Evolutionary conservation across 2,329 filamentous ascomycete species (phyloP), one percentile per base, ranked within the genome.

Genomic region (Sporothrix schenckii): DNA sequence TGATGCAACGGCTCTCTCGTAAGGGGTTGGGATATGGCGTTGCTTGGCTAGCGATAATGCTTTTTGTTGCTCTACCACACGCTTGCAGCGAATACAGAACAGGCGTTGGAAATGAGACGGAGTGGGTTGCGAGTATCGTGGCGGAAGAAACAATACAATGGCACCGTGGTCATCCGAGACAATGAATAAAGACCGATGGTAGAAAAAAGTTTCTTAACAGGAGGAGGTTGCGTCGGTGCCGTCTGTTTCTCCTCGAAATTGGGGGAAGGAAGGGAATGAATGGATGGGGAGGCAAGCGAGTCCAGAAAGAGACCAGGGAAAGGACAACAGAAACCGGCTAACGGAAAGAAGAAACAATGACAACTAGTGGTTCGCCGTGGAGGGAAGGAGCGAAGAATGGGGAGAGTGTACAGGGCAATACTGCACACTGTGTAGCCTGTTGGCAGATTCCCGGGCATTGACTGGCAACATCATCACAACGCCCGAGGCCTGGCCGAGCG

Each of bases 311-410:
- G 27, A 27, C 41, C 53, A 13, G 53, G 50, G 19, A 52, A 56
- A 39, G 50, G 9, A 34, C n/a, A 52, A 7, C 19, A 63, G 58
- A 65, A 63, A 56, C 68, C 58, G 68, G 68, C 68, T 69, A 69
- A 44, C 68, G 68, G 68, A 65, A 54, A 65, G 47, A 65, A 19
- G 52, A 44, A 47, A 30, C 34, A n/a, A 47, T 47, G 66, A n/a
- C 39, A 34, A 19, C 34, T 24, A 14, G 27, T 39, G 63, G 39
- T 63, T 9, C 21, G n/a, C 27, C 39, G n/a, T 47, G n/a, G 39
- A 16, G 24, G 4, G 47, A 66, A 39, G 27, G 19, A 24, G 63
- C 19, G 27, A 52, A 6, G 47, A 6, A 67, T 2, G 27, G 65
- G n/a, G 50, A 30, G 47, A n/a, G 52, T 21, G 34, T 7, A n/a